These are phyloP conservation scores for Peterozyma toletana DNA, from an alignment of 805 yeast species.

Conservation along the genomic window DNA sequence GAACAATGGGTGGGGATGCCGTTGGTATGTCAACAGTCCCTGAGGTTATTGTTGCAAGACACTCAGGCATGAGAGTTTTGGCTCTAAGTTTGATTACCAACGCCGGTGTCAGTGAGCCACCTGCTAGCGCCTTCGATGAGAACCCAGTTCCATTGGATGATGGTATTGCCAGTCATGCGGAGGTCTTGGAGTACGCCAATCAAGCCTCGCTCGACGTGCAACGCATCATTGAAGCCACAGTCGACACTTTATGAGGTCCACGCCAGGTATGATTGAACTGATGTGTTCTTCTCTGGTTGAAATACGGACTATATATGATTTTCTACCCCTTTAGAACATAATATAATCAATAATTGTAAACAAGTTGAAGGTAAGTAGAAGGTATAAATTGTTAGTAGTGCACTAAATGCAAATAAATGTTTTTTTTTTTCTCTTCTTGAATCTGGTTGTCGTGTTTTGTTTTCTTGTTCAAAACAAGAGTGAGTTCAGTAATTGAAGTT, in stretches of 20 bases:
- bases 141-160: conserved; percentile 44
- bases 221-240: conserved; percentile 53
- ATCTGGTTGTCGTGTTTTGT: no score
- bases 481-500: no score
- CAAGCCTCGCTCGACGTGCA: conserved; percentile 81
- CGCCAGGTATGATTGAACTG: neutral
- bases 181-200: conserved; percentile 77
- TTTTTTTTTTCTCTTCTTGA: no score
- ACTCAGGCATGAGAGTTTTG: conserved; percentile 72
- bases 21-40: conserved; percentile 99
- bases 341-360: no score
- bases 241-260: conserved; percentile 28
- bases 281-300: no score
- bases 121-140: conserved; percentile 58
- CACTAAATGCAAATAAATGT: no score
- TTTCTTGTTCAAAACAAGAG: no score
- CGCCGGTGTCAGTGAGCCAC: conserved; percentile 62
- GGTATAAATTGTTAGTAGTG: no score
- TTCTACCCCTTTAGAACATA: no score
- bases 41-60: conserved; percentile 89
- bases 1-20: conserved; percentile 77
- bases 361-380: no score
- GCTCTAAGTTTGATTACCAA: conserved; percentile 87
- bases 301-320: no score
- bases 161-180: conserved; percentile 88